Conservation (phyloP, 2,329 filamentous ascomycete species). For the Mariannaea elegans region DNA sequence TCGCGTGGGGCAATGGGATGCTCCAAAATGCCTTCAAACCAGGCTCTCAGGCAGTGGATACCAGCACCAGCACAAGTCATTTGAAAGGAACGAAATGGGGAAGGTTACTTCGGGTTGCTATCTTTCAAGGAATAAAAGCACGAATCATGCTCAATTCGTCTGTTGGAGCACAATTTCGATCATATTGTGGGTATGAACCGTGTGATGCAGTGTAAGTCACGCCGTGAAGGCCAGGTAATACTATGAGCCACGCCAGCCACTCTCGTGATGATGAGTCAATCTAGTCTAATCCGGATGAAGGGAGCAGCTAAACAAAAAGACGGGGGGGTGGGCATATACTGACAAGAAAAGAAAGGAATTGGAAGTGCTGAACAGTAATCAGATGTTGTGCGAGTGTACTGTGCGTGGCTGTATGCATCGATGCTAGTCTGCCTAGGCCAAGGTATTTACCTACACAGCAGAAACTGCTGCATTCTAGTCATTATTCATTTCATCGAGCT, state of each 20-base stretch:
- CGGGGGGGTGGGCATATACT: not conserved
- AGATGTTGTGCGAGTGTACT: no score
- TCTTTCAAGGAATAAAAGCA: no score
- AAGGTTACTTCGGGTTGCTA: no score
- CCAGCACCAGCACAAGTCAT: not conserved
- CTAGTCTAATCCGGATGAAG: not conserved
- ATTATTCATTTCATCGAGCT: no score
- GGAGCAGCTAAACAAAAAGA: not conserved
- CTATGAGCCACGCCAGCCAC: not conserved
- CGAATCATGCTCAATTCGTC: not conserved
- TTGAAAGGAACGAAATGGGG: not conserved
- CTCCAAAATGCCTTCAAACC: not conserved
- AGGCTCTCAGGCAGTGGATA: not conserved
- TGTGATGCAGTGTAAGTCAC: not conserved
- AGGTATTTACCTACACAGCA: no score
- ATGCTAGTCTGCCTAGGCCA: no score
- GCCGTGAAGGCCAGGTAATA: not conserved
- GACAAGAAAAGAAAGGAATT: not conserved
- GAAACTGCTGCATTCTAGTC: no score
- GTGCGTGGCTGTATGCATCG: no score
- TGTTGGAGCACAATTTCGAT: not conserved
- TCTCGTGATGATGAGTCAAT: not conserved
- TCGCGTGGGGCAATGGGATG: not conserved
- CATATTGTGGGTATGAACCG: not conserved
- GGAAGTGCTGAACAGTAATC: not conserved